Percentiles rank a stretch among this genome's conserved stretches.
These are phyloP conservation scores for Irpex sp. DNA, from an alignment of 1,284 basidiomycete genomes.

Conservation along the genomic window DNA sequence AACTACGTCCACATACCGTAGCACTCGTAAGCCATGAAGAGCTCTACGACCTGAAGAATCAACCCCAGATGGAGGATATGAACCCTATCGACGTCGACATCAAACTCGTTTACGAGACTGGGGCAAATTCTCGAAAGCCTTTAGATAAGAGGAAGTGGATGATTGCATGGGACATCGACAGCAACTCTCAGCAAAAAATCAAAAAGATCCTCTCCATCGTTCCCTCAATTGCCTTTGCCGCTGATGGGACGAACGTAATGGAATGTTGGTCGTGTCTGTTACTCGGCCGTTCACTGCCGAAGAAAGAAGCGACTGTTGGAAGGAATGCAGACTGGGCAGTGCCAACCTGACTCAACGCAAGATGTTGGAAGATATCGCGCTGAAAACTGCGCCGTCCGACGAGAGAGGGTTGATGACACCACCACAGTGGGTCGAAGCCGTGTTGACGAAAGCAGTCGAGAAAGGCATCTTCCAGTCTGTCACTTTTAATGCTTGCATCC, in stretches of 20 bases:
- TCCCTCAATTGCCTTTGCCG: neutral
- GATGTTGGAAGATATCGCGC: neutral
- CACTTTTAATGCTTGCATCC: neutral
- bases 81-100: neutral
- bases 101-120: neutral
- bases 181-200: neutral
- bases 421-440: neutral
- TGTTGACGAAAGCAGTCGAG: neutral
- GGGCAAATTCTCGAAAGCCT: neutral
- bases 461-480: neutral
- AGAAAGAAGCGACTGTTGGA: neutral
- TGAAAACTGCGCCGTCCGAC: neutral
- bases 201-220: neutral
- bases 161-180: neutral
- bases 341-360: neutral
- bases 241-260: too few species aligned
- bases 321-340: neutral
- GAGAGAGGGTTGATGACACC: neutral
- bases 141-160: neutral
- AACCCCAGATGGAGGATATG: neutral
- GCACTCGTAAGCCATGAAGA: neutral
- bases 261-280: neutral
- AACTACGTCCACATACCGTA: neutral
- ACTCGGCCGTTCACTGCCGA: neutral
- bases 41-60: neutral